Evolutionary conservation across 768 basidiomycete genomes (phyloP).

Genomic region (Agaricus blazei): DNA sequence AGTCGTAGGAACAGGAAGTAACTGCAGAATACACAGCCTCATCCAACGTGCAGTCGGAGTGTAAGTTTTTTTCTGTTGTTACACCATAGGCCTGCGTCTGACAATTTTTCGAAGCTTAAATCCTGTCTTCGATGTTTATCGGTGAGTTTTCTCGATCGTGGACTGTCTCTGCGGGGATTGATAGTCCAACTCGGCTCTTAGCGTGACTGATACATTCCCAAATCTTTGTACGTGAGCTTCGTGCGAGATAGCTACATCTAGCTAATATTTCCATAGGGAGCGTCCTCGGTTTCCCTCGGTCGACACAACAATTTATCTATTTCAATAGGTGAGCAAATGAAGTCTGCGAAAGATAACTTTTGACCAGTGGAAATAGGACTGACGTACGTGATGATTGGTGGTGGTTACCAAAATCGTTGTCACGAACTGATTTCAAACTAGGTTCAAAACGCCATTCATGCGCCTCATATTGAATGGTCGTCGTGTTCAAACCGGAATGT

Average conservation of each 20-base stretch:
- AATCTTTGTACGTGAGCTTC: constrained; percentile 33
- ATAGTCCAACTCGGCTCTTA: constrained; percentile 12
- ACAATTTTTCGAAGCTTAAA: constrained; percentile 38
- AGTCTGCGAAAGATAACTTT: background rate
- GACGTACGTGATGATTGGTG: background rate
- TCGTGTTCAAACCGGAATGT: constrained; percentile 59
- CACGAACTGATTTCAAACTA: constrained; percentile 26
- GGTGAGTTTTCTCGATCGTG: constrained; percentile 21
- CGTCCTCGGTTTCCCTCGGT: constrained; percentile 73
- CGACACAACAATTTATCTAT: constrained; percentile 56
- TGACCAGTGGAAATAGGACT: background rate
- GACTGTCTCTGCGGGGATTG: background rate
- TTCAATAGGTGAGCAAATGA: constrained; percentile 43
- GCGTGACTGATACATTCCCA: constrained; percentile 73
- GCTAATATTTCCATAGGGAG: constrained; percentile 36
- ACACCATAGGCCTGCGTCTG: background rate
- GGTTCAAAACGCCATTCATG: constrained; percentile 70
- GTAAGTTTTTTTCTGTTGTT: constrained; percentile 23
- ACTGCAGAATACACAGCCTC: constrained; percentile 56
- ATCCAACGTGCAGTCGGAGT: constrained; percentile 42
- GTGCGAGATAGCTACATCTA: background rate
- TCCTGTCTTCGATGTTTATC: constrained; percentile 72
- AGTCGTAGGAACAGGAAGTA: constrained; percentile 50
- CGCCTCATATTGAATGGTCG: constrained; percentile 54
- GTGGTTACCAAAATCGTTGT: background rate